A percentile compares a stretch with the other conserved stretches of the same genome.
phyloP scores from a whole-genome alignment of 2,329 filamentous ascomycete genomes.

The Blastomyces parvus region DNA sequence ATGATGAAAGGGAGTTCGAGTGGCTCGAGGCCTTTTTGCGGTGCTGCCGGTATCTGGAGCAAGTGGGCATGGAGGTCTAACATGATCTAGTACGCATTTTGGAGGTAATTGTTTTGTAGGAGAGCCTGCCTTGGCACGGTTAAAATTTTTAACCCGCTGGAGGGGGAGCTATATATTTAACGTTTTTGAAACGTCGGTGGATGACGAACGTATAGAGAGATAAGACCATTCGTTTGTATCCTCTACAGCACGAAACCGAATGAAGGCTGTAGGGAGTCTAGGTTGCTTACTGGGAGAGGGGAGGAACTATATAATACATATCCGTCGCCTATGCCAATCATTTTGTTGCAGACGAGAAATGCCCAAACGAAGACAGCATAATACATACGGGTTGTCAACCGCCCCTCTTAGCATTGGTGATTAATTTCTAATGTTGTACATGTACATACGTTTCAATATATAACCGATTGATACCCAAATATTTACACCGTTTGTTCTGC shows the following conservation, averaged over 20 bases:
- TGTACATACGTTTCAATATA: neutral
- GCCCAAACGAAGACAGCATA: neutral
- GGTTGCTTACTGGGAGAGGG: neutral
- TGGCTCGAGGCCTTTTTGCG: constrained; percentile 17
- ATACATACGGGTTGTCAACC: neutral
- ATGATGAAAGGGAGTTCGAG: constrained; percentile 16
- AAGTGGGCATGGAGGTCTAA: neutral
- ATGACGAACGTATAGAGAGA: constrained; percentile 54
- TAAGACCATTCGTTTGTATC: constrained; percentile 39
- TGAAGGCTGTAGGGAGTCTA: neutral
- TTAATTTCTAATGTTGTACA: neutral
- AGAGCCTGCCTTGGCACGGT: neutral
- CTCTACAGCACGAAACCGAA: constrained; percentile 41
- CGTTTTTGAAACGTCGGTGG: constrained; percentile 36
- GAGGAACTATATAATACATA: no score
- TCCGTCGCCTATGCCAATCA: no score
- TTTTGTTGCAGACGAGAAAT: no score
- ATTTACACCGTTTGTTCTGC: neutral
- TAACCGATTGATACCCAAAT: neutral
- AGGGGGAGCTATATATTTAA: neutral
- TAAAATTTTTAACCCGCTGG: neutral
- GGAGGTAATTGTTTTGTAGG: neutral
- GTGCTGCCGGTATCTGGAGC: constrained; percentile 9
- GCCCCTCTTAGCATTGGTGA: neutral
- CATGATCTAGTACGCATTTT: constrained; percentile 29